Evolutionary conservation across 192 early-diverging fungal species (phyloP).

Genomic region (Entomortierella parvispora): DNA sequence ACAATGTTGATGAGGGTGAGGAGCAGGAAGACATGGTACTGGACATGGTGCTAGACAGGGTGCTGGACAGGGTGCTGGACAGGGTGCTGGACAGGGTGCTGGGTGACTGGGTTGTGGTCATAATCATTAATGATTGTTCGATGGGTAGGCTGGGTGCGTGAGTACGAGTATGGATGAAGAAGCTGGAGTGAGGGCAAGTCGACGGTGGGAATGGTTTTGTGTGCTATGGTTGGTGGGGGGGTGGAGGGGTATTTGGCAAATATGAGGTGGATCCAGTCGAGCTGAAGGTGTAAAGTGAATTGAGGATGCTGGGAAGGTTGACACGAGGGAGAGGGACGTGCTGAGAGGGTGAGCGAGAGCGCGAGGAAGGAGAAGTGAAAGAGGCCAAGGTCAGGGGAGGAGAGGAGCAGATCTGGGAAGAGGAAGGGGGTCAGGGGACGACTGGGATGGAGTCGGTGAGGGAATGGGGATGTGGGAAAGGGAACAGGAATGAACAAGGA

Average conservation of each 20-base stretch:
- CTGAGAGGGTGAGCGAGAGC: neutral
- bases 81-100: conserved; percentile 8
- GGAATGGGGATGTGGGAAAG: conserved; percentile 9
- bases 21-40: neutral
- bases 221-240: neutral
- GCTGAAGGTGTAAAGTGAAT: conserved; percentile 3
- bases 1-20: conserved; percentile 15
- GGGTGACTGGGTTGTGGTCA: conserved; percentile 25
- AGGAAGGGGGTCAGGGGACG: neutral
- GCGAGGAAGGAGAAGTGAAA: neutral
- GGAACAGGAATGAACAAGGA: conserved; percentile 28
- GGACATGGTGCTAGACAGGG: neutral
- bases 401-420: neutral
- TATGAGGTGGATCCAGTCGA: neutral
- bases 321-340: conserved; percentile 7
- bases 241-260: neutral
- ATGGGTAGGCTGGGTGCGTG: neutral
- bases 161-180: neutral
- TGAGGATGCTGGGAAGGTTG: conserved; percentile 11
- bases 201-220: neutral
- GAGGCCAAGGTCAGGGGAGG: neutral
- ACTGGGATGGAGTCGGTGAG: neutral
- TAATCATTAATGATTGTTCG: conserved; percentile 19
- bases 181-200: no score
- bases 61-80: no score